Percentiles rank a stretch among this genome's conserved stretches.
Conservation (phyloP, 2,329 filamentous ascomycete genomes). For the Monosporascus sp. region DNA sequence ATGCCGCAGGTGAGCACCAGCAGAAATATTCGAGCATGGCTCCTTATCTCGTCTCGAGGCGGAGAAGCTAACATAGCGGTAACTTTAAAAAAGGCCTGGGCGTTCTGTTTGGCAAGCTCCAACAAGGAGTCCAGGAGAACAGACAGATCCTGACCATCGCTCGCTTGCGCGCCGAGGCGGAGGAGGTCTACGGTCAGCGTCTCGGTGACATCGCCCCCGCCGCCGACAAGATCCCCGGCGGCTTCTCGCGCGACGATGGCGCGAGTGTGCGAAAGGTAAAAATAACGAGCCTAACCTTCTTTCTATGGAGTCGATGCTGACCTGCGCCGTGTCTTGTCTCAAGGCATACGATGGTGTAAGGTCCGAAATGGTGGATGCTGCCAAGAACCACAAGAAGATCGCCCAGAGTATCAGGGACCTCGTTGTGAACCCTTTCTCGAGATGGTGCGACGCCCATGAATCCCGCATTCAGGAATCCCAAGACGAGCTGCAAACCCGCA, state of each 20-base stretch:
- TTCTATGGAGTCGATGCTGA: slow-evolving; percentile 1
- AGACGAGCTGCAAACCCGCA: slow-evolving; percentile 83
- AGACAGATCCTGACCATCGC: slow-evolving; percentile 89
- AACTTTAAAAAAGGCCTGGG: slow-evolving; percentile 59
- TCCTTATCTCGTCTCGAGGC: neutral
- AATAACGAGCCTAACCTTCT: slow-evolving; percentile 13
- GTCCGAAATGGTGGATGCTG: slow-evolving; percentile 84
- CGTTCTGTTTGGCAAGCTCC: slow-evolving; percentile 91
- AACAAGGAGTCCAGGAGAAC: slow-evolving; percentile 93
- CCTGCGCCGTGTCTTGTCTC: slow-evolving; percentile 1
- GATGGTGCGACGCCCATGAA: slow-evolving; percentile 96
- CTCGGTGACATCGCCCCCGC: slow-evolving; percentile 76
- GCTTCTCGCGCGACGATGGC: slow-evolving; percentile 87
- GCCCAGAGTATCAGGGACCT: slow-evolving; percentile 94
- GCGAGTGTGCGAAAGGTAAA: slow-evolving; percentile 88
- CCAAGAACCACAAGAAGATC: slow-evolving; percentile 90
- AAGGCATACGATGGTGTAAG: slow-evolving; percentile 93
- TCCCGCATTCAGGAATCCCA: slow-evolving; percentile 87
- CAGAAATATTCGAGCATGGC: neutral
- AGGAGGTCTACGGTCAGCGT: slow-evolving; percentile 79
- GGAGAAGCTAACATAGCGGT: neutral
- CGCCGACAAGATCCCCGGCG: slow-evolving; percentile 75
- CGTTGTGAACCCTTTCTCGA: slow-evolving; percentile 86
- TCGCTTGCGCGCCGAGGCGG: slow-evolving; percentile 89
- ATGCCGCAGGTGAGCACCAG: slow-evolving; percentile 70